Evolutionary conservation across 495 filamentous ascomycete species (phyloP), one percentile per base, ranked within the genome.

Genomic region (Niebla homalea): DNA sequence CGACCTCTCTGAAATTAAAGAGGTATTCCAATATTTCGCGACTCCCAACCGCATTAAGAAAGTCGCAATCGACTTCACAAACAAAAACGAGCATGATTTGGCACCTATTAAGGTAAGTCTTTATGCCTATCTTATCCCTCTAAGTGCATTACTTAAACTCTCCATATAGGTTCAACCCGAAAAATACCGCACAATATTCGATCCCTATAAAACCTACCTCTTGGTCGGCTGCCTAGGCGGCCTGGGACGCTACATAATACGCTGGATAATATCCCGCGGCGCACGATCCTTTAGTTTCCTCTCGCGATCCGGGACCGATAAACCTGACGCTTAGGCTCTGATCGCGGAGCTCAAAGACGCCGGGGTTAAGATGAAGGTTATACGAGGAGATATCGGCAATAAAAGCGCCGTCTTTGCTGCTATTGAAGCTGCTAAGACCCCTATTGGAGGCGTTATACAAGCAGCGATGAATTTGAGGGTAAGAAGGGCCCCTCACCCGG

Each of bases 181-280:
- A 7, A 51, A 39, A 21, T 49, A 47, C 22, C 16, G 26, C 19
- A 21, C 19, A 4, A 32, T 26, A 43, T 55, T 55, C 36, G 48
- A 50, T 46, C 21, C 52, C 2, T 44, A 60, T 5, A 43, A 49
- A 11, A 58, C 61, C 7, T 69, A 65, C 36, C 36, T 67, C 1
- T 48, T 71, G 12, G 59, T 60, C 1, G 66, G 68, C 23, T 63
- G 67, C 14, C 49, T 69, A 7, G 63, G 68, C 5, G 63, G 60
- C 21, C 54, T 71, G 0, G 68, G 68, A 12, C 49, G 63, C 18
- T 52, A 53, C n/a, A 29, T 71, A 36, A 63, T 59, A 19, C 49
- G 54, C 2, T 67, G 60, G 22, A 58, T 70, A 47, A 55, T 61
- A n/a, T 53, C 57, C 16, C 57, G 49, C 36, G 65, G 67, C 2